Base-by-base conservation (phyloP, 106 monocot species). In the Narthecium ossifragum region DNA sequence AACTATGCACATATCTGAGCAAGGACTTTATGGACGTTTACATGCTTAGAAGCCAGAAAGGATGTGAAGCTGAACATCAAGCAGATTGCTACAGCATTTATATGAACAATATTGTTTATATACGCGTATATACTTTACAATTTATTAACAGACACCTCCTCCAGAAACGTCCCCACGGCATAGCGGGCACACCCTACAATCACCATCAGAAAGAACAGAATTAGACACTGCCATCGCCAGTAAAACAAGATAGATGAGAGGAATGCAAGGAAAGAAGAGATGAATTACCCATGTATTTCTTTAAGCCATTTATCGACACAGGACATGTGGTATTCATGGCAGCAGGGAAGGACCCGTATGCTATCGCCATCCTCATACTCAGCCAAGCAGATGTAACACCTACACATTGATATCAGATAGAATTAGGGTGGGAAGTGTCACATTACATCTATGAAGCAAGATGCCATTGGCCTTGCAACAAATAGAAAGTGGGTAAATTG, bases 301-400 rank as follows among this genome's bases (percentile, higher is more conserved):
- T 81, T 90, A 18, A 90, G 85, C 90, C 90, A 90, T 53, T 85
- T 90, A 34, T 90, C 90, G 38, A 90, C 79, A 60, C 90, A 90
- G 12, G 75, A 36, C 75, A 64, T 67, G 46, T 90, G 90, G 68
- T 72, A 90, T 60, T 90, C 90, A 50, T 90, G 90, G 23, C 51
- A 57, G 60, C 90, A 90, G 0, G 90, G 90, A 61, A 90, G 81
- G 23, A 76, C 46, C 67, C 90, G 68, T n/a, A 90, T 76, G 28
- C 61, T 39, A 36, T 85, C 90, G 15, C 75, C 90, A 55, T 85
- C 90, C 68, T 85, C 82, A 20, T 90, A 90, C 46, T 90, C 90
- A 49, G 60, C 74, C 55, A 90, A 45, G 59, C 90, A 90, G 33
- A 90, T 90, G 27, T 85, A 71, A 62, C 90, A 90, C 70, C 90